These are phyloP conservation scores for Rhodotorula sp. DNA, from an alignment of 1,284 basidiomycete genomes.

Conservation along the genomic window DNA sequence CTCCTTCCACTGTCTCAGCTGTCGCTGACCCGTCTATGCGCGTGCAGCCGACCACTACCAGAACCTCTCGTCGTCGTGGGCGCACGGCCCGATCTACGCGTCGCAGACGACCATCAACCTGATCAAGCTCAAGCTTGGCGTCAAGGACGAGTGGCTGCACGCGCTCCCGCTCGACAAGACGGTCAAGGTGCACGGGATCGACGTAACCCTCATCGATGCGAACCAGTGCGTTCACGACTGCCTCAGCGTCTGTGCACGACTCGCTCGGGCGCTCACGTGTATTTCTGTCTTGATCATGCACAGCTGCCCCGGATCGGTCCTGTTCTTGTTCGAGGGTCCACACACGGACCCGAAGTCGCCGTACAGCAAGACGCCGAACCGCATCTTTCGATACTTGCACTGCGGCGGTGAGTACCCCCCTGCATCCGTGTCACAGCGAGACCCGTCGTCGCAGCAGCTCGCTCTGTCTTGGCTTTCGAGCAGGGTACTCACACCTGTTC, in stretches of 20 bases:
- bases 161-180: constrained; percentile 78
- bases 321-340: constrained; percentile 89
- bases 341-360: constrained; percentile 86
- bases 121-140: constrained; percentile 82
- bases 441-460: neutral
- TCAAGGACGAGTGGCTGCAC: constrained; percentile 82
- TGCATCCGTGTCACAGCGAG: no score
- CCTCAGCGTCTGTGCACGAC: no score
- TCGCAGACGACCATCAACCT: constrained; percentile 80
- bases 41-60: constrained; percentile 58
- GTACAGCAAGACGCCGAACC: constrained; percentile 63
- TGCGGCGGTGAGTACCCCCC: constrained; percentile 72
- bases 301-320: constrained; percentile 80
- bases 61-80: constrained; percentile 82
- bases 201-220: constrained; percentile 91
- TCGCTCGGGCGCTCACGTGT: no score
- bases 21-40: neutral
- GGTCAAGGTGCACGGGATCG: constrained; percentile 74
- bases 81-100: constrained; percentile 89
- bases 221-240: constrained; percentile 68
- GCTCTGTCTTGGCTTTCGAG: no score
- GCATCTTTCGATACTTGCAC: constrained; percentile 83
- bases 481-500: neutral
- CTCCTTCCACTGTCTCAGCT: no score
- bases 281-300: no score